Percentiles rank a stretch among this genome's conserved stretches.
These are phyloP conservation scores for Tuber umbilicatum DNA, from an alignment of 495 filamentous ascomycete genomes.

Conservation along the genomic window DNA sequence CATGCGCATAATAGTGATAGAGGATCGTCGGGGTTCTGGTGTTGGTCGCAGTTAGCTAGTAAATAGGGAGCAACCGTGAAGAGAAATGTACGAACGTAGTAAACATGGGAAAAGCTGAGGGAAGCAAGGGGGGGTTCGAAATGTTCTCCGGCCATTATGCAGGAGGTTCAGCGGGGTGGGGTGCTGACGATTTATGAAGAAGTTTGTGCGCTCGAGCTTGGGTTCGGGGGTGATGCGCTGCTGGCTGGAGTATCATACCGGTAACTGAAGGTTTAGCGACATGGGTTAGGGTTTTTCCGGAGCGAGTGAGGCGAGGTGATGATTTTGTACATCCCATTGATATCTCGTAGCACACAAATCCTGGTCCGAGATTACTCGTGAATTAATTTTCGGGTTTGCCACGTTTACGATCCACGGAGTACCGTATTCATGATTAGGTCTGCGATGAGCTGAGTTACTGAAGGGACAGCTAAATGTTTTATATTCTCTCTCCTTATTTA, in stretches of 20 bases:
- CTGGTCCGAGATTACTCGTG: neutral
- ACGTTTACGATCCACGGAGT: neutral
- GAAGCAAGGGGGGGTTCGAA: slow-evolving; percentile 69
- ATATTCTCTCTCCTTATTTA: neutral
- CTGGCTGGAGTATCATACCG: no score
- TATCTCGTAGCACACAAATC: neutral
- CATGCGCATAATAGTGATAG: slow-evolving; percentile 83
- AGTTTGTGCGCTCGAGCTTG: neutral
- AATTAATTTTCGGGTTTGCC: neutral
- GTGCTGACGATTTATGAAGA: neutral
- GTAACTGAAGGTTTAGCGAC: neutral
- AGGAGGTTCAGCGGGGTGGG: neutral
- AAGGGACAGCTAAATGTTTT: neutral
- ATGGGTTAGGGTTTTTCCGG: neutral
- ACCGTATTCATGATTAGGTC: neutral
- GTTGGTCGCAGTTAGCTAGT: slow-evolving; percentile 18
- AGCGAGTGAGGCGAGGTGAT: neutral
- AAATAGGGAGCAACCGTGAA: neutral
- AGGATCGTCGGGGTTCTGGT: slow-evolving; percentile 75
- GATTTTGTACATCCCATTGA: neutral
- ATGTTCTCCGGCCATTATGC: slow-evolving; percentile 11
- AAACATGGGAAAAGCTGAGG: slow-evolving; percentile 87
- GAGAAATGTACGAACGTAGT: slow-evolving; percentile 62
- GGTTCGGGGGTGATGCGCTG: neutral
- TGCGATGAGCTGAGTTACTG: neutral